Evolutionary conservation across 75 land plant species (phyloP), one percentile per base, ranked within the genome.

Genomic region (Gnetum montanum): DNA sequence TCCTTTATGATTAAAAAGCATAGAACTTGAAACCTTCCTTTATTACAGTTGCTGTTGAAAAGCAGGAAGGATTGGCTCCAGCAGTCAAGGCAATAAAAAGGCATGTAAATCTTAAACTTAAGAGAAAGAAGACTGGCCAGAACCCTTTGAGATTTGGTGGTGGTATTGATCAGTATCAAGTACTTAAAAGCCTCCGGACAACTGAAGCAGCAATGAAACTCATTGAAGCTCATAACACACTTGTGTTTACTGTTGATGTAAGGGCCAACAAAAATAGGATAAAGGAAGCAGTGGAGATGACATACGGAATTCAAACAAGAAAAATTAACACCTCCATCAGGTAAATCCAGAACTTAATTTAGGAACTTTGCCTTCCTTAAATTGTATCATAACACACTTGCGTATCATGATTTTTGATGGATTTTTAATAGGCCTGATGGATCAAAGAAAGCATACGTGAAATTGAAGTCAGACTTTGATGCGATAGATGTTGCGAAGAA

Each of bases 271-370:
- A 77, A 68, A 77, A 77, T 52, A 74, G 58, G 50, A 74, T 74
- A 45, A 74, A 74, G 67, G 60, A 58, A 51, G 73, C 77, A 24
- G 74, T 74, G 36, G 74, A 74, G 67, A 74, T 59, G 64, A 77
- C 74, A 78, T 77, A 77, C 30, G 80, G 74, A 40, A 77, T 77
- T 18, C 80, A 68, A 57, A 63, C 80, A 40, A 77, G 63, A 72
- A 77, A 77, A 66, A 72, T 77, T 23, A 77, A 77, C 52, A 82
- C 85, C 26, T 59, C 79, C 62, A 79, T 82, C 69, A 70, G 79
- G 76, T 73, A 34, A 40, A 48, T 26, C 11, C 52, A 49, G 16
- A 30, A 6, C 30, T 28, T 60, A 10, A 46, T 0, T 29, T 20
- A 29, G 33, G 28, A 50, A 16, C n/a, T 4, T 11, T 18, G n/a